Conservation (phyloP, 495 filamentous ascomycete genomes). For the Penicillium fimorum region DNA sequence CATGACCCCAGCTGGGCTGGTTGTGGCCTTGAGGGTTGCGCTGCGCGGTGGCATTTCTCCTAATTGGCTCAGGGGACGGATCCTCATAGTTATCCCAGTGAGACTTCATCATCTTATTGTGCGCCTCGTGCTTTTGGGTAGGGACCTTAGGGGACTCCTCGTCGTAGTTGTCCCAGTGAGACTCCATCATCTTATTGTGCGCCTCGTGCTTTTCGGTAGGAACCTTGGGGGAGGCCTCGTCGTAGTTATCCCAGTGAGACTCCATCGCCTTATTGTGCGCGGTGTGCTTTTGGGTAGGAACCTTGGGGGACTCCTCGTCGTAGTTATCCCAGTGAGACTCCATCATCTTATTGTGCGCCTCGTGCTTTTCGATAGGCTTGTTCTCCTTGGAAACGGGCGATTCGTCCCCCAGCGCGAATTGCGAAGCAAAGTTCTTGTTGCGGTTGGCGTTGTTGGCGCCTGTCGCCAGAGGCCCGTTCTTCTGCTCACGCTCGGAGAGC, state of each 20-base stretch:
- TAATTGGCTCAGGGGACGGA: constrained; percentile 42
- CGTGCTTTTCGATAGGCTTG: constrained; percentile 41
- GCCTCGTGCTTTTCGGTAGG: constrained; percentile 32
- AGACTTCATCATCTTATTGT: constrained; percentile 62
- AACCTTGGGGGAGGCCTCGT: constrained; percentile 45
- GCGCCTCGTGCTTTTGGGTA: constrained; percentile 23
- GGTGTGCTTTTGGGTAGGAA: constrained; percentile 34
- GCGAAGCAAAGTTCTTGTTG: constrained; percentile 68
- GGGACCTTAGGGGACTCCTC: constrained; percentile 41
- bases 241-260: constrained; percentile 61
- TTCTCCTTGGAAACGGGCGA: constrained; percentile 54
- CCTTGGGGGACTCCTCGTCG: constrained; percentile 47
- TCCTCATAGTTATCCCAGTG: constrained; percentile 63
- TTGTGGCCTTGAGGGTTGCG: constrained; percentile 22
- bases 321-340: constrained; percentile 62
- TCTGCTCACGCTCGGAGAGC: constrained; percentile 27
- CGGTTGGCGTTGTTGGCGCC: constrained; percentile 66
- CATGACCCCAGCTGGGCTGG: constrained; percentile 29
- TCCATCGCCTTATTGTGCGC: constrained; percentile 58
- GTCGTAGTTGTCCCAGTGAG: constrained; percentile 63
- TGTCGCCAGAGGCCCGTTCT: constrained; percentile 49
- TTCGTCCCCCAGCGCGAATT: constrained; percentile 68
- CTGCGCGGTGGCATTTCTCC: constrained; percentile 23
- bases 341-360: constrained; percentile 55
- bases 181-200: constrained; percentile 59